Evolutionary conservation across 441 rosid genomes (phyloP), one percentile per base, ranked within the genome.

Genomic region (Melastoma candidum): DNA sequence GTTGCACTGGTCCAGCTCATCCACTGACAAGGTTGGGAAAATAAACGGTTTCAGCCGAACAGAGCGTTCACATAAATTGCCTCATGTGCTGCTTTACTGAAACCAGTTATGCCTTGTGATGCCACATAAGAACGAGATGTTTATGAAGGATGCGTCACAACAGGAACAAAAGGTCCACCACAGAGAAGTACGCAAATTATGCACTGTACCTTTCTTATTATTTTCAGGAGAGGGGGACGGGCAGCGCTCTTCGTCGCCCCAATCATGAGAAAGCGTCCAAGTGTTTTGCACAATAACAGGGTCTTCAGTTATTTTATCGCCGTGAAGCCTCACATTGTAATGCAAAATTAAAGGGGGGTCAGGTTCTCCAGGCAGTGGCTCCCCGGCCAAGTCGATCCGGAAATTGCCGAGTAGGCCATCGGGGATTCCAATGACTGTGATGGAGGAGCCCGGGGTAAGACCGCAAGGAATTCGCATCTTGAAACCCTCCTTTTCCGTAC

Each of bases 211-310:
- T 86, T 83, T 93, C 68, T 72, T 75, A 60, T 61, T 79, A 63
- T 82, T 76, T 63, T 82, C 93, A 36, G 92, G 77, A 64, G 74
- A 60, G 56, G 86, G 79, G 51, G 86, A 70, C 10, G 98, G 98
- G 67, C 98, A 93, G 0, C 98, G 97, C 67, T 84, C 96, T 81
- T 93, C 98, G 24, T 71, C 78, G 11, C 95, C 97, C 98, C 98
- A 93, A 58, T 89, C 97, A 72, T 72, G 96, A 72, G 83, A 81
- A 55, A 67, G 69, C 47, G 84, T 93, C 98, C 98, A 93, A 36
- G 95, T 89, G 70, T 89, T 93, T 69, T 86, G 97, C 63, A 93
- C 97, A 60, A 93, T 93, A 27, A 89, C 96, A 60, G 99, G 96
- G 63, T 93, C 85, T 63, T 93, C 96, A 41, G 99, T 93, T 49